phyloP scores from a whole-genome alignment of 2,329 filamentous ascomycete species.

The Aspergillus sp. region DNA sequence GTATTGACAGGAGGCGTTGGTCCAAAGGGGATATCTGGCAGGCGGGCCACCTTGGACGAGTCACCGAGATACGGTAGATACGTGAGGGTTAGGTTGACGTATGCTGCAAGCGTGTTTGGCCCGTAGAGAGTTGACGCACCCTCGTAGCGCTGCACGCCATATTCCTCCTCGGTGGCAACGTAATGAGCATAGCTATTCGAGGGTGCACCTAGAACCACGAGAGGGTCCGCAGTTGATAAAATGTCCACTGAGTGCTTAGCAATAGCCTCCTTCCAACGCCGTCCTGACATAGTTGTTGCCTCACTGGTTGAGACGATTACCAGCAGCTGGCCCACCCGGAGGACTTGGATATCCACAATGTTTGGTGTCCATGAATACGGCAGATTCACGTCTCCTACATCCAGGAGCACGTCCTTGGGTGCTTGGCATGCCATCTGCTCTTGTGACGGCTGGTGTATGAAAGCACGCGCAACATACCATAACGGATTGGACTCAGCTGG shows the following conservation, averaged over 20 bases:
- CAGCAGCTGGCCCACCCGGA: slow-evolving; percentile 78
- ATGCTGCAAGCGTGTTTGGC: slow-evolving; percentile 74
- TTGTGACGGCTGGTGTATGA: slow-evolving; percentile 65
- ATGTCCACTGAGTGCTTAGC: slow-evolving; percentile 49
- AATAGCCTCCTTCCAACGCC: slow-evolving; percentile 76
- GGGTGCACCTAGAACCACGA: slow-evolving; percentile 83
- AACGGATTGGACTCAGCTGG: slow-evolving; percentile 67
- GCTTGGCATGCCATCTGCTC: slow-evolving; percentile 72
- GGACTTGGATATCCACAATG: slow-evolving; percentile 79
- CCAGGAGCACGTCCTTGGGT: slow-evolving; percentile 79
- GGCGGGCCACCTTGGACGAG: slow-evolving; percentile 34
- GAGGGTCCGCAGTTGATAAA: slow-evolving; percentile 49
- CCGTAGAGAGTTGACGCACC: slow-evolving; percentile 91
- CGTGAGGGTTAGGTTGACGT: slow-evolving; percentile 78
- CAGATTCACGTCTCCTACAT: slow-evolving; percentile 72
- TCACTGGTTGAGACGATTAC: slow-evolving; percentile 84
- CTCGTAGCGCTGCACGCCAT: slow-evolving; percentile 82
- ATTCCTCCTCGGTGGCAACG: slow-evolving; percentile 74
- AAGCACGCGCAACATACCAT: slow-evolving; percentile 70
- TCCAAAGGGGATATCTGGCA: slow-evolving; percentile 45
- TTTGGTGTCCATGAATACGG: slow-evolving; percentile 91
- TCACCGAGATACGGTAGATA: slow-evolving; percentile 63
- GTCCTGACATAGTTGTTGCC: slow-evolving; percentile 86
- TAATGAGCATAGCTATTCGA: slow-evolving; percentile 90
- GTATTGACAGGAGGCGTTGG: slow-evolving; percentile 73